Base-by-base conservation (phyloP, 768 basidiomycete genomes). In the Obba rivulosa region DNA sequence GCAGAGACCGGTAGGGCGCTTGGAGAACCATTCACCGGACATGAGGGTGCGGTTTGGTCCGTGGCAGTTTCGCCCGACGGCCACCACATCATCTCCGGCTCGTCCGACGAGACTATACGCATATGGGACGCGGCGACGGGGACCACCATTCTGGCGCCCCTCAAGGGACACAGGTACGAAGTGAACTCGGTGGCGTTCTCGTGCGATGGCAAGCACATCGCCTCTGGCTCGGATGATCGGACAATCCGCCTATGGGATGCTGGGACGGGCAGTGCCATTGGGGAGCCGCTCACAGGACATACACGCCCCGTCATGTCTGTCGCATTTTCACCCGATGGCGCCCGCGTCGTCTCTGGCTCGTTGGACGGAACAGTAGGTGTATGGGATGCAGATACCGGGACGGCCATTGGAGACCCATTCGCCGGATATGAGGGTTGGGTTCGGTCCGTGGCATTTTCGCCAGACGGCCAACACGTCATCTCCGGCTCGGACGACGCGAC, bases 191-290 rank as follows among this genome's bases (percentile, higher is more conserved):
- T 53, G 28, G 47, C 39, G 8, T 53, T 46, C 44, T 53, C 52
- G 11, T 14, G 47, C 9, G 52, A 49, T 20, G 52, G 49, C 18
- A 46, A 62, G 37, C 62, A 65, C 55, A 59, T 76, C 45, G 70
- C 70, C 25, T 72, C 71, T 13, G 73, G 70, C 7, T 72, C 70
- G 1, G 70, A 69, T n/a, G 74, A 76, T 60, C 66, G 68, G 61
- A 70, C 66, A 4, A 70, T 70, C 2, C 54, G 45, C 11, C 7
- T 53, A 14, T 53, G 48, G 51, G 48, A 53, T 28, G 43, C 28
- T 4, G 43, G 25, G n/a, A 52, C 46, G 18, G 47, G 45, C 37
- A 34, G 72, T 63, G 23, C 54, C 70, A 36, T 66, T 11, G 5
- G 5, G 28, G 31, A 35, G 34, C 36, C 37, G 36, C 25, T 47